Evolutionary conservation across 306 rosid species (phyloP), one percentile per base, ranked within the genome.

Genomic region (Crotalaria pallida): DNA sequence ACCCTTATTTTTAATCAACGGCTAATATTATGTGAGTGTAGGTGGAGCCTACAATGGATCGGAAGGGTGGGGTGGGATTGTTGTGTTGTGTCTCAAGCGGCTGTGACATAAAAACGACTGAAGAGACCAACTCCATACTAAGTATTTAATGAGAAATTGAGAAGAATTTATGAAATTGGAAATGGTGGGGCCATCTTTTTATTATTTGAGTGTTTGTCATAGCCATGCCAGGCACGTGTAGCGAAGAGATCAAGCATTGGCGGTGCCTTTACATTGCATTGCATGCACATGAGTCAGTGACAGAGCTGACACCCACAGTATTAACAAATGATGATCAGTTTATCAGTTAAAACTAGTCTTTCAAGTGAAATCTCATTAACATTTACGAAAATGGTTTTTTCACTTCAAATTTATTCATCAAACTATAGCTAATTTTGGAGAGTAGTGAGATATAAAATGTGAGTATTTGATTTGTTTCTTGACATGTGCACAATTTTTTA

Each of bases 171-270:
- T 7, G 7, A n/a, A 40, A 13, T 24, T 12, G 10, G 62, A n/a
- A 6, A n/a, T 9, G 7, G 24, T 6, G 64, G 68, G 38, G 10
- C 65, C 47, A 59, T 34, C 15, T 59, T 4, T 3, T n/a, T n/a
- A n/a, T n/a, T n/a, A 33, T 6, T 0, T 38, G 6, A 61, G 26
- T 40, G 33, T 16, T 31, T 31, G 24, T 18, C 26, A 16, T 29
- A 45, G 33, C 27, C 57, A 51, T n/a, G 22, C 13, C 45, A 34
- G 44, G 51, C 64, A 73, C 78, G 70, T 73, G 77, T 17, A 51
- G 6, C 27, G 31, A 61, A 24, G 21, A 50, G 24, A 61, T 60
- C 1, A 21, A 38, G 19, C 56, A 6, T 34, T 33, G 69, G 62
- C 77, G 34, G 59, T 40, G 65, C 27, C 1, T 1, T 24, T 1